phyloP scores from a whole-genome alignment of 306 rosid genomes.

The Abrus precatorius region DNA sequence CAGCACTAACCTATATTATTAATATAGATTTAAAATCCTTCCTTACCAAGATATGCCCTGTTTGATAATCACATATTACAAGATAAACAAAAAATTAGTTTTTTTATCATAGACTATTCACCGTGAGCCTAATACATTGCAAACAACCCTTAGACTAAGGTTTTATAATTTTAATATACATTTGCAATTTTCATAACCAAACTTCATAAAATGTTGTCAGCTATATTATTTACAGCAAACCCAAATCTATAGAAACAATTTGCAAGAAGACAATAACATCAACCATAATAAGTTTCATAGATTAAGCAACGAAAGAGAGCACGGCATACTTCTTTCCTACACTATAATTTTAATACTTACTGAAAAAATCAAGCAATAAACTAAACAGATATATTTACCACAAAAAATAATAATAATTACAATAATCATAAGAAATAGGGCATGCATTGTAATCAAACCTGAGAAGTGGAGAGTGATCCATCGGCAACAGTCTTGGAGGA shows the following conservation, averaged over 20 bases:
- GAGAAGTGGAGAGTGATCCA: slow-evolving; percentile 59
- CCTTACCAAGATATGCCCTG: slow-evolving; percentile 4
- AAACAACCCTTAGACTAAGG: neutral
- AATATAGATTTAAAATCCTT: neutral
- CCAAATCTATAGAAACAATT: too few species aligned
- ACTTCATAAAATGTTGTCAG: neutral
- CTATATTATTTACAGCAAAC: too few species aligned
- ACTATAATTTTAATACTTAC: too few species aligned
- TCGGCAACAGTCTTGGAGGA: slow-evolving; percentile 50
- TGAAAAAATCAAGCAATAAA: too few species aligned
- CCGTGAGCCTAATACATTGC: neutral
- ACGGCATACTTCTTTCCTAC: neutral
- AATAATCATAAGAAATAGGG: neutral
- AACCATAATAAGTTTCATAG: neutral
- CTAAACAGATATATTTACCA: neutral
- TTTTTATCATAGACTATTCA: neutral
- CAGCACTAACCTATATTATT: neutral
- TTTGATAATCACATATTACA: neutral
- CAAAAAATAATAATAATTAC: neutral
- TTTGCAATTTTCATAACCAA: neutral
- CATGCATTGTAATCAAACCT: slow-evolving; percentile 54
- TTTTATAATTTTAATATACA: neutral
- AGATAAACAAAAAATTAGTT: neutral
- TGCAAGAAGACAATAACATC: too few species aligned
- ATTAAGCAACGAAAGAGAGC: neutral